Conservation (phyloP, 164 flowering plant species). For the Vitis cinerea region DNA sequence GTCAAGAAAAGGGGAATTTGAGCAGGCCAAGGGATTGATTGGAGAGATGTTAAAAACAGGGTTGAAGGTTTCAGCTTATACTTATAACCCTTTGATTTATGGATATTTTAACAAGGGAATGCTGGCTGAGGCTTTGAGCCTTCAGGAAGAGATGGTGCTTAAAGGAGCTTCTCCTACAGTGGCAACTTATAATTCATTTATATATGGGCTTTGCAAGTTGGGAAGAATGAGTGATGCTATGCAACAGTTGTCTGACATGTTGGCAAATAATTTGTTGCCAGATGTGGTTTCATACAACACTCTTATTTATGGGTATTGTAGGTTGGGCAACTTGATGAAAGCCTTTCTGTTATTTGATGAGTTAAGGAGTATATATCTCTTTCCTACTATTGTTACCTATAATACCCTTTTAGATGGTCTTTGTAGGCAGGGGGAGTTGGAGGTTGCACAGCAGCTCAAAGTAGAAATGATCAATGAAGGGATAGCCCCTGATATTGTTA, state of each 20-base stretch:
- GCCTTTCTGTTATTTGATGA: constrained; percentile 58
- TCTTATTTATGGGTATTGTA: constrained; percentile 70
- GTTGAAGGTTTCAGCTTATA: constrained; percentile 40
- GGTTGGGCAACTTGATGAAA: constrained; percentile 39
- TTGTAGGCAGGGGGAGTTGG: constrained; percentile 47
- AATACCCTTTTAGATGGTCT: constrained; percentile 65
- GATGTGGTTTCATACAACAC: constrained; percentile 63
- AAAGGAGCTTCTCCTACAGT: constrained; percentile 49
- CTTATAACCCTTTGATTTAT: constrained; percentile 61
- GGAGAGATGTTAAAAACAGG: constrained; percentile 48
- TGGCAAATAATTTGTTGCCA: constrained; percentile 38
- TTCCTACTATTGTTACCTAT: constrained; percentile 59
- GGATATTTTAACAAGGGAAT: constrained; percentile 52
- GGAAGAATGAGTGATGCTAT: constrained; percentile 56
- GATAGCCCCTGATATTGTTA: constrained; percentile 54
- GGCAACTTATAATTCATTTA: constrained; percentile 49
- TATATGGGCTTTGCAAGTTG: constrained; percentile 49
- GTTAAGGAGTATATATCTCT: constrained; percentile 26
- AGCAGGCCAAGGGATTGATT: constrained; percentile 46
- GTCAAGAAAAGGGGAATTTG: constrained; percentile 49
- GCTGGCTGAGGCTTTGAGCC: constrained; percentile 42
- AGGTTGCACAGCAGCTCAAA: constrained; percentile 47
- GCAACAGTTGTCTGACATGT: constrained; percentile 40
- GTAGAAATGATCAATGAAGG: constrained; percentile 49
- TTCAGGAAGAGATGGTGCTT: constrained; percentile 46